Evolutionary conservation across 2,329 filamentous ascomycete genomes (phyloP), one percentile per base, ranked within the genome.

Genomic region (Cordyceps tenuipes): DNA sequence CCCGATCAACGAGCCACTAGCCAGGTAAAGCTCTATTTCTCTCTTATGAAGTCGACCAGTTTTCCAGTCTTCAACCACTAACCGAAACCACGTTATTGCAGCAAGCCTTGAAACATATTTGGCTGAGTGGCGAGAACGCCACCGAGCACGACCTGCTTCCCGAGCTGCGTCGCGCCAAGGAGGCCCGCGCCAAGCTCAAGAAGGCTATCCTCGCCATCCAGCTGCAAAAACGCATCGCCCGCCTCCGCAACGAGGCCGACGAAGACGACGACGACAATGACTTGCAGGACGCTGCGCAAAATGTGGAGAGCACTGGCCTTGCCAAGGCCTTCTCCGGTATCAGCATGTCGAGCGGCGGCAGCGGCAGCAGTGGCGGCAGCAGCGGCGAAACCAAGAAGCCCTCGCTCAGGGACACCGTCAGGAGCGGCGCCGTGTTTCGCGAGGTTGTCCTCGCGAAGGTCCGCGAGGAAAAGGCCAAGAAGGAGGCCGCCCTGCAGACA

Each of bases 151-250:
- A 99, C 81, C 83, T 99, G 83, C 78, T 99, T 73, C 94, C 94
- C 66, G 94, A 99, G 78, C 95, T 99, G 80, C 67, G 67, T 67
- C 90, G 89, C 75, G 88, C 91, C 57, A 96, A 94, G 79, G 91
- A 95, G 75, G 88, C 92, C 64, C 91, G 91, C 75, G 90, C 91
- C 61, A 91, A 91, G 63, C 88, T 99, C 67, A 89, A 89, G 74
- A 89, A 93, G 64, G 93, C 92, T 68, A 95, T 99, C 77, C 91
- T 97, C 75, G 87, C 96, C 69, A 89, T 97, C 79, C 97, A 96
- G 77, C 85, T 99, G 59, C 86, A 91, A 65, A 97, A 97, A 77
- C 90, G 93, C 64, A 97, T 99, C 77, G 91, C 96, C 72, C 83
- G 89, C 36, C 87, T 99, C 77, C 96, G 91, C 77, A 88, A 95